Evolutionary conservation across 129 eudicot genomes (phyloP).

Genomic region (Chrysanthemum lavandulifolium): DNA sequence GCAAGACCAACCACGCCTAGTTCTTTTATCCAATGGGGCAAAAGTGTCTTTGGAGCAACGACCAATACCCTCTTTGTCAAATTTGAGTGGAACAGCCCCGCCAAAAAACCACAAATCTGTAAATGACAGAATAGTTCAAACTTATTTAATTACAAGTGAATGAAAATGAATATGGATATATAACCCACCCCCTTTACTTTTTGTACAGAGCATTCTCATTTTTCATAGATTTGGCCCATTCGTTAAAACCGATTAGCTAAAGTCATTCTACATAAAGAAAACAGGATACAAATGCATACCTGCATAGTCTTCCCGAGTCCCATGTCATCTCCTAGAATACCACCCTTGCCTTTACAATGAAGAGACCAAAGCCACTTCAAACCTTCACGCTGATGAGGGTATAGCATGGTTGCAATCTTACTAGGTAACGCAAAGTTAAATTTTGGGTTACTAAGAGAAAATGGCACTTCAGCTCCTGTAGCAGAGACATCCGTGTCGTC

Average conservation of each 20-base stretch:
- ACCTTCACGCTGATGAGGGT: constrained; percentile 98
- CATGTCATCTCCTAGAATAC: constrained; percentile 98
- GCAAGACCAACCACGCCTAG: constrained; percentile 81
- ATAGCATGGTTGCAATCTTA: constrained; percentile 72
- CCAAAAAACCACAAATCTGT: constrained; percentile 84
- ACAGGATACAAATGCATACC: constrained; percentile 35
- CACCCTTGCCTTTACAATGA: constrained; percentile 93
- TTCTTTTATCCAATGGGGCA: constrained; percentile 95
- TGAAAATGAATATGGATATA: no score
- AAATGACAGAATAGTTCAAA: background rate
- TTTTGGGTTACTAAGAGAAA: constrained; percentile 59
- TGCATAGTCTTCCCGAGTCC: constrained; percentile 99
- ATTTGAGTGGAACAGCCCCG: constrained; percentile 72
- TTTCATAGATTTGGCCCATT: no score
- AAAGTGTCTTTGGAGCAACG: constrained; percentile 89
- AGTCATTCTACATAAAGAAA: constrained; percentile 4
- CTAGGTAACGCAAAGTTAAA: constrained; percentile 47
- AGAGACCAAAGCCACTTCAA: constrained; percentile 98
- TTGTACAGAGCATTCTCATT: no score
- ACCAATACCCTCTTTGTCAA: constrained; percentile 71
- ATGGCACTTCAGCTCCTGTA: constrained; percentile 29
- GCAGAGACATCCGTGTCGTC: constrained; percentile 34
- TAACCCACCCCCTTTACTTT: no score
- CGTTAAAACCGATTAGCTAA: background rate
- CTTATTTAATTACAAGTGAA: no score